Base-by-base conservation (phyloP, 148 eudicot species). In the Amaranthus palmeri region DNA sequence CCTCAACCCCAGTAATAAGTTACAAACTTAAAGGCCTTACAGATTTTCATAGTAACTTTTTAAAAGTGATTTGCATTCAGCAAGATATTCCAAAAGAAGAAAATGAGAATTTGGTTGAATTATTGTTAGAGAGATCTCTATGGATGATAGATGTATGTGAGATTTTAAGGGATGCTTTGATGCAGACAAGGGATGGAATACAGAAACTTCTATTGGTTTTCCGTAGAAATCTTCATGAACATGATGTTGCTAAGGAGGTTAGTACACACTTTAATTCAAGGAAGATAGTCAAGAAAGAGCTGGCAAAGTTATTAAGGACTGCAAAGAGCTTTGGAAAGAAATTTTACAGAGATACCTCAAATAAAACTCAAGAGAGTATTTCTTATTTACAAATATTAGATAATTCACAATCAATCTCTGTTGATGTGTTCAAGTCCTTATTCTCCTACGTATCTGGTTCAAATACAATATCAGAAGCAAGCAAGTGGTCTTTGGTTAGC, bases 91-190 rank as follows among this genome's bases (percentile, higher is more conserved):
- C 52, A 6, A 48, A 12, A 48, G 74, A 71, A 11, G 7, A 60
- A 47, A 40, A 72, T 44, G 15, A 51, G 50, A 53, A 52, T 3
- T 57, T 54, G 50, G 43, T 53, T 15, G 68, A 72, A n/a, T 49
- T 12, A 18, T 56, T 53, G 40, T 51, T 78, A 56, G 82, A 78
- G 3, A 69, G 71, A 43, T 82, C 73, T 49, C 58, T 82, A 2
- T 75, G 68, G 71, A 55, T 82, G 17, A 65, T 82, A 68, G 82
- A 78, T 69, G 65, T 60, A 2, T 78, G 77, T 67, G 77, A 54
- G n/a, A 6, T 40, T 9, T 7, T 71, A 8, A 78, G 69, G 48
- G 85, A 74, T 18, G 67, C 72, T 4, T 61, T 76, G 69, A 42
- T 63, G n/a, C 72, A 78, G 36, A 72, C 73, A 4, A 76, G 59